Evolutionary conservation across 2,329 filamentous ascomycete species (phyloP).

Genomic region (Colletotrichum sp.): DNA sequence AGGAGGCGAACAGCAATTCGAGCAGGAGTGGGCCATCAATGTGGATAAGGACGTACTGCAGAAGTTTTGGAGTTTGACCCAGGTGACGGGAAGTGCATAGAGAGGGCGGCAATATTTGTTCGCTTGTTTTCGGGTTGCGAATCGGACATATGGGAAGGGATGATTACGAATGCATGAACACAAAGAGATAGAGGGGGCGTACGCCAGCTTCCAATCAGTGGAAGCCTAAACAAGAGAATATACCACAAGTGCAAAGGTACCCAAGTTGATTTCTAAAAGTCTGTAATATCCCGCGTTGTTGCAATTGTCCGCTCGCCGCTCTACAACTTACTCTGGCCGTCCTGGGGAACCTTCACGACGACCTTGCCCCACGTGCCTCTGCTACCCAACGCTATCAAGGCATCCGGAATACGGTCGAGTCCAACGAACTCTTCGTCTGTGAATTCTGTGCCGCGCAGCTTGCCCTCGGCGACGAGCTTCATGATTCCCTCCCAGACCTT

Average conservation of each 20-base stretch:
- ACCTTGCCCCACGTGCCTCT: constrained; percentile 96
- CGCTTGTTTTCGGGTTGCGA: background rate
- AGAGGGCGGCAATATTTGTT: background rate
- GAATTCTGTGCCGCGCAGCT: constrained; percentile 83
- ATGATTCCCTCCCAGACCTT: constrained; percentile 85
- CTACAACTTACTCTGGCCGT: constrained; percentile 63
- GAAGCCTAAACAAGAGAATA: background rate
- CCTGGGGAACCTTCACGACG: constrained; percentile 81
- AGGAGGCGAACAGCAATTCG: constrained; percentile 71
- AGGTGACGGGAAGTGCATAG: background rate
- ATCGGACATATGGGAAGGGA: background rate
- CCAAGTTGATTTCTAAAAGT: background rate
- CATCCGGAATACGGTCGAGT: constrained; percentile 77
- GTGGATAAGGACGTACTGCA: constrained; percentile 75
- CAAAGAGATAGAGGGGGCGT: background rate
- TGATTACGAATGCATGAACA: constrained; percentile 15
- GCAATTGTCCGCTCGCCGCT: background rate
- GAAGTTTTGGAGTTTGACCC: constrained; percentile 51
- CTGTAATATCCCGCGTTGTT: background rate
- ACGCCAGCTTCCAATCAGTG: background rate
- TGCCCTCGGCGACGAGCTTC: constrained; percentile 75
- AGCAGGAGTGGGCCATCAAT: constrained; percentile 72
- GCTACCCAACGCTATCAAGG: constrained; percentile 77
- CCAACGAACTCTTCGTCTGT: constrained; percentile 83
- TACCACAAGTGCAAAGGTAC: background rate